Conservation (phyloP, 192 early-diverging fungal species). For the Chytriomyces sp. region DNA sequence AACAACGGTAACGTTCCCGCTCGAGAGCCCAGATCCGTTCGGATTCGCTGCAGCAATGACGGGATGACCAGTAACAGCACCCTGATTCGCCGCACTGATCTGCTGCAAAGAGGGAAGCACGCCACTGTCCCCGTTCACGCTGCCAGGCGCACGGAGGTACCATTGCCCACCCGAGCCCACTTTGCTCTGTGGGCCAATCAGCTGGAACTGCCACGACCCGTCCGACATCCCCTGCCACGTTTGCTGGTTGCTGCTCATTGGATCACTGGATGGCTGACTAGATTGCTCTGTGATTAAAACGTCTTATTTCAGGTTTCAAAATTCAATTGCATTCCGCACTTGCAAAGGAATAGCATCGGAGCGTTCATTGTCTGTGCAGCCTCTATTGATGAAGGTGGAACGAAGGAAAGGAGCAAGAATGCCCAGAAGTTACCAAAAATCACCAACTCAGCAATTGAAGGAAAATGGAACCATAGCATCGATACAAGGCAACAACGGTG, state of each 20-base stretch:
- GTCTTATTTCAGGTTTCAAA: too few relatives aligned
- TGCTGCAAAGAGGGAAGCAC: not conserved
- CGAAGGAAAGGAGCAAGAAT: too few relatives aligned
- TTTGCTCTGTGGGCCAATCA: conserved; percentile 15
- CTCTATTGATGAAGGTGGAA: too few relatives aligned
- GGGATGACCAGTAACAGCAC: not conserved
- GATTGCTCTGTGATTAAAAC: too few relatives aligned
- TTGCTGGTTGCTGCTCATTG: too few relatives aligned
- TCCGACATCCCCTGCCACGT: not conserved
- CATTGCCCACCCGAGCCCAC: conserved; percentile 9
- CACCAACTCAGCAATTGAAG: conserved; percentile 70
- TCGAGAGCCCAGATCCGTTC: too few relatives aligned
- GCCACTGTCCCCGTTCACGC: not conserved
- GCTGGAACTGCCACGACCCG: conserved; percentile 4
- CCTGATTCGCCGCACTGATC: not conserved
- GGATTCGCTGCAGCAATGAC: not conserved
- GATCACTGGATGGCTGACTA: too few relatives aligned
- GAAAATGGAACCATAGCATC: conserved; percentile 71
- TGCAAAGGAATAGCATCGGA: too few relatives aligned
- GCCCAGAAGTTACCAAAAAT: not conserved
- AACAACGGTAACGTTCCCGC: too few relatives aligned
- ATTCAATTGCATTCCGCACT: too few relatives aligned
- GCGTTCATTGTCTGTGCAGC: too few relatives aligned
- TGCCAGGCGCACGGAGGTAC: conserved; percentile 9
- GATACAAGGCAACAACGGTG: conserved; percentile 78